Base-by-base conservation (phyloP, 2,329 filamentous ascomycete genomes). In the Talaromyces piceae region DNA sequence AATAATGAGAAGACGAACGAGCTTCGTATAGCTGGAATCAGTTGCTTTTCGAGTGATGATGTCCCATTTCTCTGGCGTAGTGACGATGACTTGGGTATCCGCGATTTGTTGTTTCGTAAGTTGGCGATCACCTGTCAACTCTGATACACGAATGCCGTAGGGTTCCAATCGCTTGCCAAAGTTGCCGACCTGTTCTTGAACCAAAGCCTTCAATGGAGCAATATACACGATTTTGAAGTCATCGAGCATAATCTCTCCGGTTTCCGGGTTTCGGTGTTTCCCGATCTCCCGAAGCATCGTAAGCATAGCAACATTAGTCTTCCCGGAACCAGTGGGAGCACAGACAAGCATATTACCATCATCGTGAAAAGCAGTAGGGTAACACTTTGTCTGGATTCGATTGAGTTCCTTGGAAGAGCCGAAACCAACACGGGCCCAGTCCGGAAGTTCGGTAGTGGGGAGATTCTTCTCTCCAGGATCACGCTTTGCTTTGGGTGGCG, bases 161-260 rank as follows among this genome's bases (percentile, higher is more conserved):
- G 88, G 82, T 65, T 91, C 88, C 8, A 98, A 77, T 52, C 94
- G 82, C 66, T 89, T 89, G 58, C 93, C 91, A 68, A 98, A 94
- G 69, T 97, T 98, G 50, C 93, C 93, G 49, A 98, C 93, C 71
- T 98, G 93, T 67, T 98, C 93, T 67, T 96, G 91, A 3, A 98
- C 93, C 57, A 98, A 73, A 44, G 93, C 93, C 67, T 98, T 98
- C 53, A 98, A 70, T 0, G 93, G 93, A 26, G 93, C 93, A 63
- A 98, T 96, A 67, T 95, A 98, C 39, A 98, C 86, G 61, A 98
- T 96, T 73, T 98, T 98, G 77, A 98, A 98, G 41, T 91, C 84
- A 63, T 98, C 93, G 7, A 98, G 76, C 67, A 95, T 89, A 57
- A 98, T 93, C 54, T 94, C 87, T n/a, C 93, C 93, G 1, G 89